Evolutionary conservation across 768 basidiomycete species (phyloP).

Genomic region (Calocybe gangraenosa): DNA sequence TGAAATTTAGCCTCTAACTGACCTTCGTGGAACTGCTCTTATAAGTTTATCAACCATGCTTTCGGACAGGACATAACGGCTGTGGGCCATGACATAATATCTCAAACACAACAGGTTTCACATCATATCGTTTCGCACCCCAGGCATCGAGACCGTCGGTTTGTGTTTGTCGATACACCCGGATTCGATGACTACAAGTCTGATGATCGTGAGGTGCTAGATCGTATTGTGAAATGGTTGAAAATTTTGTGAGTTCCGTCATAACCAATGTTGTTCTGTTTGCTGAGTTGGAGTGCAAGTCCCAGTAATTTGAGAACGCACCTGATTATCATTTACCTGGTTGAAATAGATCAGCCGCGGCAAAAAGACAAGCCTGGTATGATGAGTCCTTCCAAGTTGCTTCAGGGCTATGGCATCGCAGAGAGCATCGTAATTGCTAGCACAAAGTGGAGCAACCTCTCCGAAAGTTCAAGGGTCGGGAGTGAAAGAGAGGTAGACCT

Average conservation of each 20-base stretch:
- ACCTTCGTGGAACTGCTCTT: not conserved
- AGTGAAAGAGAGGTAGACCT: not conserved
- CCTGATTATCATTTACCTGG: conserved; percentile 4
- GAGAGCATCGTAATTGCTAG: not conserved
- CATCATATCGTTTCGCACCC: conserved; percentile 5
- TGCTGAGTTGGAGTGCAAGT: too few species aligned
- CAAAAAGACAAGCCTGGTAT: not conserved
- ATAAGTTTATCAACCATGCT: conserved; percentile 12
- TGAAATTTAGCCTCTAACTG: too few species aligned
- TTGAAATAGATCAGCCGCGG: conserved; percentile 8
- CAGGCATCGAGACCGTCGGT: conserved; percentile 1
- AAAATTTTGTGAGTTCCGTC: not conserved
- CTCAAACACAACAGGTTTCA: conserved; percentile 10
- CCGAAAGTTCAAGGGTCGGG: not conserved
- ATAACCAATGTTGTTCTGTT: too few species aligned
- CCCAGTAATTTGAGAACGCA: too few species aligned
- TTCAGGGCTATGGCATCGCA: not conserved
- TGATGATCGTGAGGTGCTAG: conserved; percentile 1
- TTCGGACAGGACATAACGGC: conserved; percentile 1
- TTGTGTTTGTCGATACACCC: conserved; percentile 9
- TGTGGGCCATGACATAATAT: conserved; percentile 10
- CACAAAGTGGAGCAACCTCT: conserved; percentile 4
- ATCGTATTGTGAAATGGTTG: conserved; percentile 6
- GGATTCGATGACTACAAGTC: conserved; percentile 8
- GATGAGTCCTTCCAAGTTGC: not conserved